phyloP scores from a whole-genome alignment of 495 filamentous ascomycete species.

The Poronia punctata region DNA sequence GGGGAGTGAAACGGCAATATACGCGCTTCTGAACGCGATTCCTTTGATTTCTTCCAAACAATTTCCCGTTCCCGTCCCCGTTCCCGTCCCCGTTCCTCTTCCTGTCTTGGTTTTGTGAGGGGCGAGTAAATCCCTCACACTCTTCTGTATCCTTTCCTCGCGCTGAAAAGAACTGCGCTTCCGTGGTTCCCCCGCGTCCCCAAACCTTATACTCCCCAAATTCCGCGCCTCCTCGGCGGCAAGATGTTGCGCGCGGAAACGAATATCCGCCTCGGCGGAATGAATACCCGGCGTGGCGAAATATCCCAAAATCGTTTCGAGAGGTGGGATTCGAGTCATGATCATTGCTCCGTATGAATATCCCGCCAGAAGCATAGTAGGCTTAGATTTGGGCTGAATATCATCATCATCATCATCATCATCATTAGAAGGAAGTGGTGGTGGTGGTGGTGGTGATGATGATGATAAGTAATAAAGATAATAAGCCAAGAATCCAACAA shows the following conservation, averaged over 20 bases:
- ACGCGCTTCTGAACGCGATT: slow-evolving; percentile 40
- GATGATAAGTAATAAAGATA: slow-evolving; percentile 50
- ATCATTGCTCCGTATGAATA: slow-evolving; percentile 92
- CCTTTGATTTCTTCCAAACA: slow-evolving; percentile 19
- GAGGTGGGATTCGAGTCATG: slow-evolving; percentile 59
- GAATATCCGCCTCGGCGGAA: slow-evolving; percentile 56
- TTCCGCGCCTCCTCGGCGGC: slow-evolving; percentile 43
- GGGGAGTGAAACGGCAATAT: slow-evolving; percentile 77
- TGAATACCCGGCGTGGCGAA: slow-evolving; percentile 48
- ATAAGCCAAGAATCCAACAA: slow-evolving; percentile 68
- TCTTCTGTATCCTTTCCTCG: slow-evolving; percentile 34
- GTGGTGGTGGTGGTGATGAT: slow-evolving; percentile 8
- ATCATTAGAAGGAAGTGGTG: neutral
- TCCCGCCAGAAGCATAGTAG: slow-evolving; percentile 57
- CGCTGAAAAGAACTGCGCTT: slow-evolving; percentile 8
- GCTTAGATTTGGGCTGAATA: no score
- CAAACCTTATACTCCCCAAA: no score
- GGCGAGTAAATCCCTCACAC: slow-evolving; percentile 31
- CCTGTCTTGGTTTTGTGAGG: neutral
- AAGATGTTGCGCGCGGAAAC: slow-evolving; percentile 56
- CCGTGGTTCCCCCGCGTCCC: no score
- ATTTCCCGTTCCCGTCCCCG: slow-evolving; percentile 12
- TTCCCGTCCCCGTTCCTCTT: no score
- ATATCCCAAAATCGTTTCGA: slow-evolving; percentile 48
- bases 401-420: no score